A percentile compares a stretch with the other conserved stretches of the same genome.
phyloP scores from a whole-genome alignment of 2,329 filamentous ascomycete species.

The Pseudohalonectria lignicola region DNA sequence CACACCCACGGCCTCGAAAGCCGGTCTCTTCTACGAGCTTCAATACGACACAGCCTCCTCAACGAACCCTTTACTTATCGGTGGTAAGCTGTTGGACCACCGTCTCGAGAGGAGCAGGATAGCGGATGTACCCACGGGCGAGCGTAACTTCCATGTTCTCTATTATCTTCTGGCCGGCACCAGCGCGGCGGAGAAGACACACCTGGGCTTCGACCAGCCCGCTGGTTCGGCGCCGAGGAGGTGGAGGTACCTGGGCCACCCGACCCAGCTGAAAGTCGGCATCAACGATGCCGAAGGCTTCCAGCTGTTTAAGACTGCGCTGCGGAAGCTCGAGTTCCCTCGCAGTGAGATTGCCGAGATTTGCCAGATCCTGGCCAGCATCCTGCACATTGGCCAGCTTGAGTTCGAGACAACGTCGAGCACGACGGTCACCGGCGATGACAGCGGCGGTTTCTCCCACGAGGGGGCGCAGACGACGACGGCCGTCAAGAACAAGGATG shows the following conservation, averaged over 20 bases:
- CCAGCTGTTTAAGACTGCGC: conserved; percentile 91
- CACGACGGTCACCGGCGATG: conserved; percentile 71
- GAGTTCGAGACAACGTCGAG: conserved; percentile 79
- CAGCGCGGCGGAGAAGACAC: conserved; percentile 77
- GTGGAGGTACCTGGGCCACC: conserved; percentile 94
- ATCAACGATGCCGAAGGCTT: conserved; percentile 95
- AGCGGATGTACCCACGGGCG: conserved; percentile 83
- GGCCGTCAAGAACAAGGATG: conserved; percentile 86
- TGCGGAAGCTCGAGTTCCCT: conserved; percentile 89
- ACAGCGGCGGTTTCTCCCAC: conserved; percentile 92
- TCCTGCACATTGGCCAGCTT: conserved; percentile 94
- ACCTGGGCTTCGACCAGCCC: conserved; percentile 54
- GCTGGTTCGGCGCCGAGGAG: conserved; percentile 50
- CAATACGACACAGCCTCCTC: conserved; percentile 89
- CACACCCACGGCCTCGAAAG: conserved; percentile 89
- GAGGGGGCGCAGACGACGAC: conserved; percentile 83
- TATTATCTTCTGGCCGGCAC: conserved; percentile 95
- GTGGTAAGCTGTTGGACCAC: conserved; percentile 90
- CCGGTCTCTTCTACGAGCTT: conserved; percentile 88
- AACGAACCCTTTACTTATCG: conserved; percentile 77
- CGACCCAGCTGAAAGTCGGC: conserved; percentile 91
- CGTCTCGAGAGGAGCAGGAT: conserved; percentile 86
- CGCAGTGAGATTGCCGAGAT: conserved; percentile 91
- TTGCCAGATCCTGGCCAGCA: conserved; percentile 85
- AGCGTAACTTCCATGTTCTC: conserved; percentile 90